Percentiles rank a stretch among this genome's conserved stretches.
Conservation (phyloP, 371 early-diverging fungal genomes). For the Mortierella sp. region DNA sequence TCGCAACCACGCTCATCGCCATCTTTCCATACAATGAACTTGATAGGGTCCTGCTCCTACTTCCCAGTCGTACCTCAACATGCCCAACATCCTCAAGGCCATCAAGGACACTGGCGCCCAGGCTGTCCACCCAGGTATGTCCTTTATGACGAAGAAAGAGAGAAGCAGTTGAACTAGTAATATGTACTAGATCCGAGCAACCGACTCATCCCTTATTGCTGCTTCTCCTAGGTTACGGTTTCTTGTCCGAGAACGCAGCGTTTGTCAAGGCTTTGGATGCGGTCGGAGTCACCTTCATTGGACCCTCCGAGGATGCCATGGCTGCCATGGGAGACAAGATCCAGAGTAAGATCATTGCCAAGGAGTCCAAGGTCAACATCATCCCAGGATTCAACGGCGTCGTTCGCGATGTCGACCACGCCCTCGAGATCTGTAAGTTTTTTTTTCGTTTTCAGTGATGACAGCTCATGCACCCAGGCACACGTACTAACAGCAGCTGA, state of each 20-base stretch:
- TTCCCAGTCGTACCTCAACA: conserved; percentile 72
- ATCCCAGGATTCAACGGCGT: conserved; percentile 96
- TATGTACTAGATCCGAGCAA: not conserved
- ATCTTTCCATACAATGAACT: not conserved
- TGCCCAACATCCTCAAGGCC: conserved; percentile 68
- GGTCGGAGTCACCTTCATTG: conserved; percentile 83
- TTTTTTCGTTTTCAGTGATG: not conserved
- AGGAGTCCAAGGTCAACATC: conserved; percentile 84
- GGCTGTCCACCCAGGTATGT: conserved; percentile 77
- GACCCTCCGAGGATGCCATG: conserved; percentile 85
- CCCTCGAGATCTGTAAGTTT: conserved; percentile 72
- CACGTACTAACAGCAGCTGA: not conserved
- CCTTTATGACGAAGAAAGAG: not conserved
- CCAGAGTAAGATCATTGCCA: conserved; percentile 88
- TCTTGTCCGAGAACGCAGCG: conserved; percentile 85
- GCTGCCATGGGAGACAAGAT: conserved; percentile 97
- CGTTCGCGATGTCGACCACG: conserved; percentile 77
- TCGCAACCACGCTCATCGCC: not conserved
- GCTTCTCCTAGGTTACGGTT: conserved; percentile 82
- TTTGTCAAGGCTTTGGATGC: conserved; percentile 80
- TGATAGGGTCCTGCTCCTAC: conserved; percentile 72
- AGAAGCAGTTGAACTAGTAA: not conserved
- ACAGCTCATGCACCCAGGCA: not conserved
- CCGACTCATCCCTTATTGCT: not conserved
- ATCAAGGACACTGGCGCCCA: conserved; percentile 72